Evolutionary conservation across 108 stramenopile species (phyloP).

Genomic region (Nannochloropsis gaditana): DNA sequence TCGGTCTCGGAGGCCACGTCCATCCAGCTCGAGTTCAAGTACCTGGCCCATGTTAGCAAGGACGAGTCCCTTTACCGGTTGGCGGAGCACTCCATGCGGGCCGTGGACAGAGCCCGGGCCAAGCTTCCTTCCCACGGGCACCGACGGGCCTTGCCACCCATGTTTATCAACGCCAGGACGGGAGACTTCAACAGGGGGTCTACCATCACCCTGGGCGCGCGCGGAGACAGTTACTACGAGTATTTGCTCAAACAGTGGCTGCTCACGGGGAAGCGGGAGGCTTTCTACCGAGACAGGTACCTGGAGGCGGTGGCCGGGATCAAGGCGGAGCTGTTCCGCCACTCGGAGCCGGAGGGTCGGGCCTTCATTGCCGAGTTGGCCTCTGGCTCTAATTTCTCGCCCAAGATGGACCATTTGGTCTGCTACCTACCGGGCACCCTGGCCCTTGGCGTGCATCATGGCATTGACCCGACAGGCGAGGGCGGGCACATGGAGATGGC

Average conservation of each 20-base stretch:
- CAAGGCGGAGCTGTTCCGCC: constrained; percentile 31
- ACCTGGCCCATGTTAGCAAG: constrained; percentile 53
- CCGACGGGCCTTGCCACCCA: constrained; percentile 37
- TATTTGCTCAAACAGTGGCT: constrained; percentile 93
- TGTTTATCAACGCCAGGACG: constrained; percentile 34
- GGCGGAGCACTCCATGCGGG: constrained; percentile 40
- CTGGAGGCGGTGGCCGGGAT: constrained; percentile 43
- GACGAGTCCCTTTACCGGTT: constrained; percentile 36
- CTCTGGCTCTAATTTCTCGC: constrained; percentile 47
- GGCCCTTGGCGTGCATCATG: constrained; percentile 45
- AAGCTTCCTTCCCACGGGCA: constrained; percentile 18
- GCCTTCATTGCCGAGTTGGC: constrained; percentile 47
- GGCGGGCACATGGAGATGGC: constrained; percentile 32
- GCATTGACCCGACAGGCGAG: constrained; percentile 7
- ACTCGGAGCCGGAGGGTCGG: constrained; percentile 23
- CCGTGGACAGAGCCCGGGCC: constrained; percentile 24
- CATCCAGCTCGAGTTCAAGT: constrained; percentile 64
- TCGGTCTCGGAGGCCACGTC: constrained; percentile 54
- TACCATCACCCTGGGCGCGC: constrained; percentile 57
- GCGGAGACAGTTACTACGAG: constrained; percentile 76
- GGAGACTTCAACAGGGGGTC: constrained; percentile 31
- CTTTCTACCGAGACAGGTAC: background rate
- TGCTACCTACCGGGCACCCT: constrained; percentile 83
- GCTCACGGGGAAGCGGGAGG: constrained; percentile 61
- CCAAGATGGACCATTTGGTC: constrained; percentile 85